phyloP scores from a whole-genome alignment of 2,329 filamentous ascomycete genomes.

The Acephala macrosclerotiorum region DNA sequence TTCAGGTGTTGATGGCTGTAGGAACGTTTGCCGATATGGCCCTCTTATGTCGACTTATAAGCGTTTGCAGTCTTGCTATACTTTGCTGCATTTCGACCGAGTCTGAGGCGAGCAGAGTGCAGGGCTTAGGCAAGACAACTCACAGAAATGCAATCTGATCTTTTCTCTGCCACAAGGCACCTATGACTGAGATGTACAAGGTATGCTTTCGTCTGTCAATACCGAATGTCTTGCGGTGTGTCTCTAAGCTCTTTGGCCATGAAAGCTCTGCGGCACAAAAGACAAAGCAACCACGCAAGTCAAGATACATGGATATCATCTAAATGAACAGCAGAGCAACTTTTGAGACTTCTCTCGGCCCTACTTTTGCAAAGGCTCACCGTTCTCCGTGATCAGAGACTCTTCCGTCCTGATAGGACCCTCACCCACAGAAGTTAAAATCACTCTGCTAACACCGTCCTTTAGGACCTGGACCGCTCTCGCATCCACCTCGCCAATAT shows the following conservation, averaged over 20 bases:
- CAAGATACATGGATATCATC: slow-evolving; percentile 17
- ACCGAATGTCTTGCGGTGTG: background rate
- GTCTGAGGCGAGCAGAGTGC: background rate
- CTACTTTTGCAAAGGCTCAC: slow-evolving; percentile 47
- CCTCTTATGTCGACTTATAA: background rate
- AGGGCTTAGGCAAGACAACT: background rate
- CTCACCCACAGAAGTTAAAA: slow-evolving; percentile 89
- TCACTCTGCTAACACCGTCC: slow-evolving; percentile 86
- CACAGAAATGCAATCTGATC: background rate
- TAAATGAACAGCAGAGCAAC: slow-evolving; percentile 10
- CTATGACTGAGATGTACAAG: background rate
- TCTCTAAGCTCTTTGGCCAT: background rate
- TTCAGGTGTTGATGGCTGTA: background rate
- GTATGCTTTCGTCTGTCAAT: background rate
- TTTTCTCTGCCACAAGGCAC: background rate
- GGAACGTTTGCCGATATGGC: background rate
- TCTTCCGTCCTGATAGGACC: slow-evolving; percentile 84
- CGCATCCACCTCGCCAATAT: slow-evolving; percentile 67
- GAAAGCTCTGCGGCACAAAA: background rate
- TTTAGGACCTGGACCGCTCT: slow-evolving; percentile 71
- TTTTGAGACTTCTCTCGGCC: slow-evolving; percentile 13
- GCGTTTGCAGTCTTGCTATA: background rate
- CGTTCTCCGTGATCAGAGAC: slow-evolving; percentile 74
- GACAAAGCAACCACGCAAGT: background rate
- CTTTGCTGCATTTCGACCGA: background rate